Evolutionary conservation across 202 grass and related monocot genomes (phyloP).

Genomic region (Eragrostis tef): DNA sequence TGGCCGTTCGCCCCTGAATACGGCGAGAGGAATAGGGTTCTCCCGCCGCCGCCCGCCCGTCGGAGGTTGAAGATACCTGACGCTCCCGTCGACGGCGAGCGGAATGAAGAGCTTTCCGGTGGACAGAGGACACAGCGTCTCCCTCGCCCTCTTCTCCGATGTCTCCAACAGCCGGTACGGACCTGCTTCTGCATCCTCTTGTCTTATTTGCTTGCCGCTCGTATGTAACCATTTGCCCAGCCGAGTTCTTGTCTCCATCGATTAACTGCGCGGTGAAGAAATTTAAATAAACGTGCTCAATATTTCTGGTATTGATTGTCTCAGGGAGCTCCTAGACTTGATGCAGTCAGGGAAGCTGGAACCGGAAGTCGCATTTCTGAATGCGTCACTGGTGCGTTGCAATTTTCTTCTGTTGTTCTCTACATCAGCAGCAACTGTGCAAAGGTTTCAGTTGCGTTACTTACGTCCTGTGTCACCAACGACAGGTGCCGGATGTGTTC

Average conservation of each 20-base stretch:
- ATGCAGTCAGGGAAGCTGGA: conserved; percentile 89
- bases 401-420: neutral
- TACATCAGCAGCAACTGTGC: neutral
- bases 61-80: neutral
- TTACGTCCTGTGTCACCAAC: neutral
- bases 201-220: too few species aligned
- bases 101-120: conserved; percentile 68
- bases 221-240: too few species aligned
- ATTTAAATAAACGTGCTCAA: neutral
- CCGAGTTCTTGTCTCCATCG: neutral
- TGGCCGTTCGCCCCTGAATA: neutral
- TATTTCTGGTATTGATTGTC: neutral
- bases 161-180: conserved; percentile 76
- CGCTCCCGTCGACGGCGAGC: too few species aligned
- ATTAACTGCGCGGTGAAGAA: neutral
- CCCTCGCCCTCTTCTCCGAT: conserved; percentile 66
- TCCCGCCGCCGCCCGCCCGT: conserved; percentile 4
- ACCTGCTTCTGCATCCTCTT: neutral
- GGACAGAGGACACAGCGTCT: conserved; percentile 43
- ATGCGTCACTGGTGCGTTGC: conserved; percentile 69
- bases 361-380: conserved; percentile 78
- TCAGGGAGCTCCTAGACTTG: conserved; percentile 75
- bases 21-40: conserved; percentile 25
- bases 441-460: neutral
- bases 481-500: conserved; percentile 86